Evolutionary conservation across 371 early-diverging fungal genomes (phyloP).

Genomic region (Globomyces sp.): DNA sequence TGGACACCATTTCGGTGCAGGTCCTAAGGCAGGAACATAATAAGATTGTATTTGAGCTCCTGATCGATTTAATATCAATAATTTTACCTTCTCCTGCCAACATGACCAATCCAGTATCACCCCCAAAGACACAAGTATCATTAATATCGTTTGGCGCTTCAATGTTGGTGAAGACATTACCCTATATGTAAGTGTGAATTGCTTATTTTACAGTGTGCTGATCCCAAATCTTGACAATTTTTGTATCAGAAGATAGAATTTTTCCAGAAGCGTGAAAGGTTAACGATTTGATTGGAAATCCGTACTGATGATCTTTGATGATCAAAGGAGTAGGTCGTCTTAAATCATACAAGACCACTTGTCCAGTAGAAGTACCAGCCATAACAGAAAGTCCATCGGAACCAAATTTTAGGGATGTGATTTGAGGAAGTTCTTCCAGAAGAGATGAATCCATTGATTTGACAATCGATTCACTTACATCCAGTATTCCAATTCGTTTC

Average conservation of each 20-base stretch:
- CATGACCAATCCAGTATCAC: constrained; percentile 87
- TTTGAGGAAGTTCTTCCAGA: constrained; percentile 50
- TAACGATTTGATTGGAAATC: constrained; percentile 90
- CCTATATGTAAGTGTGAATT: constrained; percentile 24
- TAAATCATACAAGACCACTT: constrained; percentile 92
- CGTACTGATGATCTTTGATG: constrained; percentile 95
- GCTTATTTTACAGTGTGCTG: constrained; percentile 41
- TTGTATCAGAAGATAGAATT: constrained; percentile 85
- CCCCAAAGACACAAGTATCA: constrained; percentile 75
- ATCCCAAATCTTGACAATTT: constrained; percentile 93
- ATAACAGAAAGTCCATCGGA: constrained; percentile 86
- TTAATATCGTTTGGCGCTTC: constrained; percentile 93
- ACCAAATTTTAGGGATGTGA: constrained; percentile 78
- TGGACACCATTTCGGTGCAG: constrained; percentile 94
- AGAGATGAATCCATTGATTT: constrained; percentile 22
- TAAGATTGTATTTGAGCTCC: constrained; percentile 88
- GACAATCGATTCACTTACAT: constrained; percentile 53
- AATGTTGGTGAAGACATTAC: constrained; percentile 84
- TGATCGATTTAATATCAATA: neutral
- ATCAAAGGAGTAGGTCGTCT: constrained; percentile 78
- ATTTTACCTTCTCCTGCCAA: constrained; percentile 81
- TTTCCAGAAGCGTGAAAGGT: constrained; percentile 76
- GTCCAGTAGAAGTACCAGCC: constrained; percentile 90
- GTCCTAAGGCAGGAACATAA: constrained; percentile 91
- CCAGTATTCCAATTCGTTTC: constrained; percentile 63